Base-by-base conservation (phyloP, 2,329 filamentous ascomycete genomes). In the Diplodia intermedia region DNA sequence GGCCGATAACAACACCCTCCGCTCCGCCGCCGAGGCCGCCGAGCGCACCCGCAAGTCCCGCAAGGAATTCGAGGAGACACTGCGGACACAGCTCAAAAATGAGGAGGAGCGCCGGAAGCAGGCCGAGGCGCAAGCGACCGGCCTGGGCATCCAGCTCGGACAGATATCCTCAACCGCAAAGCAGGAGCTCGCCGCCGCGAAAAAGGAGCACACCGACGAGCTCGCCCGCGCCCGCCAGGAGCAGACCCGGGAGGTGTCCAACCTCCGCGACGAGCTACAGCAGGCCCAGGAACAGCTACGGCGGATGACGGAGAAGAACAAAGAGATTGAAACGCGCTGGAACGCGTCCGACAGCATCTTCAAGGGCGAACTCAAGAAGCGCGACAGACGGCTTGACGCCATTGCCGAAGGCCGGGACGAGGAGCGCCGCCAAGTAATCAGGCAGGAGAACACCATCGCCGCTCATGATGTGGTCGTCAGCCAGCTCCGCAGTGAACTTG, bases 71-170 rank as follows among this genome's bases (percentile, higher is more conserved):
- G 65, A 67, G 47, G 55, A 61, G 55, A 60, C 65, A 31, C 47
- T 67, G 40, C 43, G 54, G 47, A 61, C 43, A 33, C 65, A 67
- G 31, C 55, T 67, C n/a, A 60, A 67, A 15, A 50, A 33, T 15
- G 65, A 67, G 65, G 54, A 67, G 65, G 54, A 67, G 33, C 43
- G 65, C 40, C 56, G 65, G 36, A 67, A 61, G 20, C 54, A 67
- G 23, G 65, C 65, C 20, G 65, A 67, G 49, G 65, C 54, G 15
- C 65, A 67, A 36, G 65, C 55, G 14, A 67, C 65, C 15, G 65
- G 65, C 31, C 31, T 67, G 23, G 55, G 65, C 55, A 53, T 67
- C 54, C 65, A 67, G 55, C 55, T 67, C 20, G 65, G 55, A 9
- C 65, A 67, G 23, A 55, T 49, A 55, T 29, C 55, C 6, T 67